Base-by-base conservation (phyloP, 2,329 filamentous ascomycete genomes). In the Lasiodiplodia citricola region DNA sequence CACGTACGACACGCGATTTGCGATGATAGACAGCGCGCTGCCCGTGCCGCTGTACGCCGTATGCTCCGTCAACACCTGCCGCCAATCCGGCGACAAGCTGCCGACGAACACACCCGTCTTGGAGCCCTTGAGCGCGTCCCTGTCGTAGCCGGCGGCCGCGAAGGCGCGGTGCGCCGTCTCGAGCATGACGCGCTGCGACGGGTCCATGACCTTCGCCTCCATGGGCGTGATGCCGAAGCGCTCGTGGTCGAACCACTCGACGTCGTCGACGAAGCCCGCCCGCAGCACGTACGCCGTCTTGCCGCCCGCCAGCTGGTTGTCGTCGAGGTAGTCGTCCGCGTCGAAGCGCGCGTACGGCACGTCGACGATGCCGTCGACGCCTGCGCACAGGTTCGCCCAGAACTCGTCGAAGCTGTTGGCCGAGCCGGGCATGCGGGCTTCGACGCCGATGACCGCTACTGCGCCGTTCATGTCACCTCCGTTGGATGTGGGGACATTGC, bases 1-100 rank as follows among this genome's bases (percentile, higher is more conserved):
- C 56, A 76, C 75, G 56, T 75, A 74, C 0, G 71, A 74, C 14
- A 79, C 73, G 2, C 75, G 72, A 63, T 78, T 78, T 0, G 76
- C 72, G 50, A 76, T 73, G 71, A 78, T 75, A 4, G 75, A 62
- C 23, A 67, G 58, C 16, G 68, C 70, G 25, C 64, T 54, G 28
- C 51, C 25, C 47, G 28, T 47, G 31, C 58, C 38, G n/a, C 55
- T n/a, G 65, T 54, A n/a, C 41, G 31, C 7, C 28, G 38, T 67
- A 16, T 38, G 28, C 37, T 57, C 41, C 8, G 21, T 21, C 51
- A 54, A 3, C 25, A 52, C 16, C 25, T 67, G 37, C 55, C 68
- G 41, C 47, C 74, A 76, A 57, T 78, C 76, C 3, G 65, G 25
- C 13, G 25, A 25, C 11, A 55, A 47, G 37, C 56, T 67, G 10